Evolutionary conservation across 345 rosid genomes (phyloP).

Genomic region (Gossypium thurberi): DNA sequence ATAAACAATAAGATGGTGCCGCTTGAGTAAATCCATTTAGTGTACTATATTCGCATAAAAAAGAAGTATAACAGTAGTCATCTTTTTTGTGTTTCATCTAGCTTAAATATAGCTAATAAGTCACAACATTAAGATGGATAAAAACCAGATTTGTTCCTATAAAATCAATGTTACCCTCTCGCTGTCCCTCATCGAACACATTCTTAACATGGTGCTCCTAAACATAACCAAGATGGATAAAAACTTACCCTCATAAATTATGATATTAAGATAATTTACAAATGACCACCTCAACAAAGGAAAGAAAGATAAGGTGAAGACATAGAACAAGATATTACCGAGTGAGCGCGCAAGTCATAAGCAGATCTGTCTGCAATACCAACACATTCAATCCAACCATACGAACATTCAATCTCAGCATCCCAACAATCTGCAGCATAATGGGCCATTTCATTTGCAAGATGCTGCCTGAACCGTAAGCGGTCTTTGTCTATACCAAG

Average conservation of each 20-base stretch:
- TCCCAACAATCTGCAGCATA: slow-evolving; percentile 99
- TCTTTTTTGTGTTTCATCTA: background rate
- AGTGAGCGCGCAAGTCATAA: slow-evolving; percentile 75
- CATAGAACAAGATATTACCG: slow-evolving; percentile 33
- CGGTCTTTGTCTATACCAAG: slow-evolving; percentile 82
- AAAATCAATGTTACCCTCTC: background rate
- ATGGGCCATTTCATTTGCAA: slow-evolving; percentile 98
- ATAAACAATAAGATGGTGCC: slow-evolving; percentile 5
- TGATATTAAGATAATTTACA: background rate
- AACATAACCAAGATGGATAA: background rate
- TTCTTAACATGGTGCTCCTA: background rate
- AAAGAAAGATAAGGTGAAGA: background rate
- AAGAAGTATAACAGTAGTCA: background rate
- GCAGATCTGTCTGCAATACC: slow-evolving; percentile 99
- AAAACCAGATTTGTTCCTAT: background rate
- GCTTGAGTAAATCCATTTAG: background rate
- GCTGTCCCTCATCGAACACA: background rate
- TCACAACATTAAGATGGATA: background rate
- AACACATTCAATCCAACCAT: slow-evolving; percentile 98
- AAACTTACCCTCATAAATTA: background rate
- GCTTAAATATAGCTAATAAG: background rate
- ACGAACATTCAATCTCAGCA: slow-evolving; percentile 90
- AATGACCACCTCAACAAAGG: background rate
- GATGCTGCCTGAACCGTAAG: slow-evolving; percentile 87
- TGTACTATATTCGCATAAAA: background rate